Conservation (phyloP, 2,329 filamentous ascomycete species). For the Claviceps sp. region DNA sequence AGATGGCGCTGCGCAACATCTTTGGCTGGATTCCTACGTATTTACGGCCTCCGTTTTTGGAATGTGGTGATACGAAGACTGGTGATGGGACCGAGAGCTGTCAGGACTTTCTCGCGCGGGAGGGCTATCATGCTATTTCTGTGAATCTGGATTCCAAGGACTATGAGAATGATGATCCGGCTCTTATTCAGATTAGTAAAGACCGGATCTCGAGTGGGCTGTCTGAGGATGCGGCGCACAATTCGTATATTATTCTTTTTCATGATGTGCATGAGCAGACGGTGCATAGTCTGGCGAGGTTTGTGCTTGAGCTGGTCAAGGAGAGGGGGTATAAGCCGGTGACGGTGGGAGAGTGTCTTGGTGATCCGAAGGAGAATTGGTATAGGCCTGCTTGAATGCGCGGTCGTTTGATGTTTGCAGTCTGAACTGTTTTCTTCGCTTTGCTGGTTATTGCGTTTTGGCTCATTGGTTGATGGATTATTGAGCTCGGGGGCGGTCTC, state of each 20-base stretch:
- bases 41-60: constrained; percentile 32
- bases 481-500: too few species aligned
- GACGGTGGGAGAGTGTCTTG: constrained; percentile 44
- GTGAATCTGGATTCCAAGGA: constrained; percentile 49
- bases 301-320: background rate
- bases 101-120: constrained; percentile 18
- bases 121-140: constrained; percentile 43
- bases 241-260: constrained; percentile 36
- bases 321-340: constrained; percentile 25
- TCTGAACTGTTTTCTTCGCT: background rate
- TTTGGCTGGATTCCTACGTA: constrained; percentile 29
- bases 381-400: constrained; percentile 24
- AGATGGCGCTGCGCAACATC: constrained; percentile 29
- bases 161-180: constrained; percentile 37
- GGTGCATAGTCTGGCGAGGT: constrained; percentile 22
- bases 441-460: too few species aligned
- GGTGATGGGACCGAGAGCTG: constrained; percentile 13
- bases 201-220: constrained; percentile 20
- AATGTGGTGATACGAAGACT: constrained; percentile 21
- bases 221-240: constrained; percentile 17
- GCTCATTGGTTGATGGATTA: too few species aligned
- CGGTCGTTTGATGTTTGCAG: background rate
- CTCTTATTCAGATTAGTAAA: constrained; percentile 33
- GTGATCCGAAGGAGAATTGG: constrained; percentile 37
- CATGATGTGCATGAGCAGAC: constrained; percentile 39